phyloP scores from a whole-genome alignment of 495 filamentous ascomycete genomes.

The Podospora pseudocomata region DNA sequence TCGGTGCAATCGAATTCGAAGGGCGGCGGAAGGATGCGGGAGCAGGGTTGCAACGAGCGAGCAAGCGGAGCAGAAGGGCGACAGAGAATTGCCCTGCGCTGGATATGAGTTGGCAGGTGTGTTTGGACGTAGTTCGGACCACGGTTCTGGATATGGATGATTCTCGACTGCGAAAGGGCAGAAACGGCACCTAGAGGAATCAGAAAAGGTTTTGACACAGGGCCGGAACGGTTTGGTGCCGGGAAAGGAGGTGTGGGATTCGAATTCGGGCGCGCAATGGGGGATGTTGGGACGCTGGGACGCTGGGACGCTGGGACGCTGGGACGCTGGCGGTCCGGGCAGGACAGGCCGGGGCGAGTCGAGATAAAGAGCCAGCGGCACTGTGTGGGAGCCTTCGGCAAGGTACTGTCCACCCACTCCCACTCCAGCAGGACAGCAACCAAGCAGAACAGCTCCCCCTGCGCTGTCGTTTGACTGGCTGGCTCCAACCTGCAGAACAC shows the following conservation, averaged over 20 bases:
- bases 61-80: conserved; percentile 9
- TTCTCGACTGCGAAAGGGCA: conserved; percentile 8
- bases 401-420: conserved; percentile 11
- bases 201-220: conserved; percentile 38
- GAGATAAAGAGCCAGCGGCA: conserved; percentile 25
- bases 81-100: conserved; percentile 17
- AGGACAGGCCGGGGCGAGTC: conserved; percentile 12
- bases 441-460: not conserved
- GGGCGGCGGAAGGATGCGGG: conserved; percentile 16
- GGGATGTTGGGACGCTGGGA: conserved; percentile 18
- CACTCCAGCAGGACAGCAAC: not conserved
- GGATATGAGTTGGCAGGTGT: conserved; percentile 7
- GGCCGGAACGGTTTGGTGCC: conserved; percentile 38
- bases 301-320: conserved; percentile 19
- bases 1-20: conserved; percentile 17
- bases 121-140: conserved; percentile 15
- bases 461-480: conserved; percentile 2
- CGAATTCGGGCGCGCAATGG: conserved; percentile 15
- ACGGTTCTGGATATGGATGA: conserved; percentile 17
- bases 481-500: conserved; percentile 9
- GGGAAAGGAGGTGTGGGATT: conserved; percentile 32
- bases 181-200: conserved; percentile 34
- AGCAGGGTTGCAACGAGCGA: conserved; percentile 19
- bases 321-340: conserved; percentile 19
- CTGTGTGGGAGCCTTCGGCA: conserved; percentile 20